Conservation (phyloP, 2,329 filamentous ascomycete species). For the Metarhizium rileyi region DNA sequence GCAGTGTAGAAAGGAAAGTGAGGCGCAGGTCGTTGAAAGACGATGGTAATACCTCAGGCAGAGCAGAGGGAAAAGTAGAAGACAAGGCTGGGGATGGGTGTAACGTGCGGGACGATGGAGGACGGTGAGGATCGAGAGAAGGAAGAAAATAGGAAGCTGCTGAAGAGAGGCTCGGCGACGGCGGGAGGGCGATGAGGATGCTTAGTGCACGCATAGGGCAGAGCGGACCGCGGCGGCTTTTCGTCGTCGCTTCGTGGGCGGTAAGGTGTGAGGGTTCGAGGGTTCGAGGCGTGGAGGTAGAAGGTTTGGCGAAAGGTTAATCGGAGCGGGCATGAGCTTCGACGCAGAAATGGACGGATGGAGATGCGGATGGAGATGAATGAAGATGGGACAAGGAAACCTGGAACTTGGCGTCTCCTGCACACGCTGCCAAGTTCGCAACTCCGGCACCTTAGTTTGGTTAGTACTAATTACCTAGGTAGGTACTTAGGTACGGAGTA, state of each 20-base stretch:
- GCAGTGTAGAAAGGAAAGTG: background rate
- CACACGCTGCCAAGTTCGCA: no score
- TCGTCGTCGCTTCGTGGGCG: background rate
- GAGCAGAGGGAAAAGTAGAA: background rate
- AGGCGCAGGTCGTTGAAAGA: background rate
- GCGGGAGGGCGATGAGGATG: background rate
- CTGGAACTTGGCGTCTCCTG: no score
- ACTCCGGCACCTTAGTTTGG: no score
- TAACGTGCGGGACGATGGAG: background rate
- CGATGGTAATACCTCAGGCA: background rate
- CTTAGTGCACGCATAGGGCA: constrained; percentile 6
- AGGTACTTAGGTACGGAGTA: no score
- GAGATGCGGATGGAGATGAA: no score
- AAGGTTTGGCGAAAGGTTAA: background rate
- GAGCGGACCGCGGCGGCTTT: constrained; percentile 2
- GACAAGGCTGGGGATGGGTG: background rate
- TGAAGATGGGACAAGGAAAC: no score
- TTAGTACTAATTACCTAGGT: no score
- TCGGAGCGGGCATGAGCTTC: background rate
- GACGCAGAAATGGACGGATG: background rate
- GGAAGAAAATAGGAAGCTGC: constrained; percentile 4
- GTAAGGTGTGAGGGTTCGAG: background rate
- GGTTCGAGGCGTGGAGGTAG: background rate
- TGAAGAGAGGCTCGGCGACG: constrained; percentile 9
- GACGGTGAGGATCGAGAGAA: background rate